Base-by-base conservation (phyloP, 1,284 basidiomycete genomes). In the Puccinia novopanici region DNA sequence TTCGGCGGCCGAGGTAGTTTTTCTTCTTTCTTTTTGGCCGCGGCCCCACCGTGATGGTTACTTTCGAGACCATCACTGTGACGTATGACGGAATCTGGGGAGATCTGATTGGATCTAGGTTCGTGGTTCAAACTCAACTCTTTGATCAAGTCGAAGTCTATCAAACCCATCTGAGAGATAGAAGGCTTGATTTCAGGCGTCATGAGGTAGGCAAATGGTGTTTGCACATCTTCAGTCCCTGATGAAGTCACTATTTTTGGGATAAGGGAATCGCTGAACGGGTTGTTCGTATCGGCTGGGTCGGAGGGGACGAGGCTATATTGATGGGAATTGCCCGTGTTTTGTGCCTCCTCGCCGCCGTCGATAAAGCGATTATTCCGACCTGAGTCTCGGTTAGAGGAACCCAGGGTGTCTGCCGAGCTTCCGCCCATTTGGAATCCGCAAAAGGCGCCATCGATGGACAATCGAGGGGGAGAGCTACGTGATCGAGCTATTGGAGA, bases 1-100 rank as follows among this genome's bases (percentile, higher is more conserved):
- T 80, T 80, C 6, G 78, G 78, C 30, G 78, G 78, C 19, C 78
- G 42, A 10, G 78, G 71, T 54, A 67, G 22, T 68, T 72, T 59
- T 45, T 71, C 67, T 50, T 78, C 65, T 37, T 71, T 71, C 17
- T 52, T 73, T 73, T 73, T n/a, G n/a, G 9, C 52, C 50, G 1
- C n/a, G 6, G 19, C 54, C 24, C 4, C 34, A 2, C 15, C 9
- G 54, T 24, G 15, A 27, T 55, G 57, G 17, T 12, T 12, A n/a
- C 30, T 59, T 37, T 42, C 24, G 12, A 15, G 37, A 17, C 27
- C 22, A 24, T 0, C 12, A 8, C 34, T 34, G 34, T 5, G 45
- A 17, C n/a, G 17, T 24, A n/a, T 34, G 30, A 52, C 15, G 40
- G 9, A 27, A 37, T 54, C 68, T 71, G 27, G 50, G 9, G 27